Evolutionary conservation across 176 grass and related monocot species (phyloP), one percentile per base, ranked within the genome.

Genomic region (Chrysopogon serrulatus): DNA sequence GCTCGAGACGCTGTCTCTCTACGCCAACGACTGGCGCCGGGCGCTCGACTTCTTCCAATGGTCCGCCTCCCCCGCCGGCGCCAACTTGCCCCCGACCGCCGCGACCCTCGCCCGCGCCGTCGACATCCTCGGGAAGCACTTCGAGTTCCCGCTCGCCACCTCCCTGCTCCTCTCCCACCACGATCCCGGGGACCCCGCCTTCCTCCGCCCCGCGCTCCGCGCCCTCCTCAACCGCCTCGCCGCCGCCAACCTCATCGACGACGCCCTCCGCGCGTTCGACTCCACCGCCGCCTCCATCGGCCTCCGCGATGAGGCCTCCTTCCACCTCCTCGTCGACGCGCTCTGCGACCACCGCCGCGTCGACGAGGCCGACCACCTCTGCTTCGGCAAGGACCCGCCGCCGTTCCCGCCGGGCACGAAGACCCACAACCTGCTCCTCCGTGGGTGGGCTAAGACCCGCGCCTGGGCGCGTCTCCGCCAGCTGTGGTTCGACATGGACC

Each of bases 401-500:
- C 82, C 80, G 27, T 94, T 94, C 83, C 77, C 82, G 9, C 83
- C 84, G 10, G 73, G 89, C 53, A 93, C 89, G 19, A 98, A 98
- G 84, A 87, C 84, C 36, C 87, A 98, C 87, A 98, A 98, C 78
- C 71, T 95, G 26, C 80, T 98, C 40, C 96, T 95, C 49, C 89
- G 96, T 42, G 91, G 96, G 21, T 94, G 93, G 96, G 61, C 90
- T 15, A 98, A 95, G 87, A 31, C 84, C 77, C 73, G 80, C 69
- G 83, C 87, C 59, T 95, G 91, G 78, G 23, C 76, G 21, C 85
- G 86, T 41, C 92, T 94, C 54, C 91, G 89, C 16, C 79, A 95
- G 18, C 89, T 95, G 35, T 98, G 96, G 96, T 68, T 90, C 63
- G 96, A 98, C 63, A 98, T 98, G 96, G 93, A 98, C 85, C 77